phyloP scores from a whole-genome alignment of 495 filamentous ascomycete species.

The Poronia punctata region DNA sequence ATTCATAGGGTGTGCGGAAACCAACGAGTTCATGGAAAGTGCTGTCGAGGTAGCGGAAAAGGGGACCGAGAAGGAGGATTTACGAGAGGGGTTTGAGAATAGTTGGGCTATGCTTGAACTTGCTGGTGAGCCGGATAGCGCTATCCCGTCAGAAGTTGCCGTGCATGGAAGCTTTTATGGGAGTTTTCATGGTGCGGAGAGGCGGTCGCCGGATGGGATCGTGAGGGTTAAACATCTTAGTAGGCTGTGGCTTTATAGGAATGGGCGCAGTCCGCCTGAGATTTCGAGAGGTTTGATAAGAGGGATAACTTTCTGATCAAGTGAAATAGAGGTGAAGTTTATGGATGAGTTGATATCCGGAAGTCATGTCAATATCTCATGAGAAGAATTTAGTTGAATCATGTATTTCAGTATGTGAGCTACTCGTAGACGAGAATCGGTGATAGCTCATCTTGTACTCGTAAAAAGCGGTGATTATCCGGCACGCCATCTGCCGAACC shows the following conservation, averaged over 20 bases:
- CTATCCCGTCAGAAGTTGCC: constrained; percentile 24
- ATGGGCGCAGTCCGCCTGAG: constrained; percentile 52
- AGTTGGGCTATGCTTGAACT: constrained; percentile 22
- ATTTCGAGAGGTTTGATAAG: constrained; percentile 15
- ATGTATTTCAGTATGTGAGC: too few species aligned
- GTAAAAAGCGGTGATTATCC: too few species aligned
- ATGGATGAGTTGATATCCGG: too few species aligned
- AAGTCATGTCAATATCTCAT: too few species aligned
- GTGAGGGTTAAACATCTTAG: constrained; percentile 61
- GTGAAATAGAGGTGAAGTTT: too few species aligned
- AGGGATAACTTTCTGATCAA: constrained; percentile 2
- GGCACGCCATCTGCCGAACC: too few species aligned
- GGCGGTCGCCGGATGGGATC: constrained; percentile 14
- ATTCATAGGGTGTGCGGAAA: constrained; percentile 29
- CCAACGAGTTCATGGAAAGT: constrained; percentile 53
- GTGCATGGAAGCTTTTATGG: constrained; percentile 22
- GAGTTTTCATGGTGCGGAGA: constrained; percentile 3
- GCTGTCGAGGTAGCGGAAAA: constrained; percentile 36
- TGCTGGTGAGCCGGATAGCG: constrained; percentile 11
- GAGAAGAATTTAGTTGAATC: too few species aligned
- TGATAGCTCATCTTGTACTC: too few species aligned
- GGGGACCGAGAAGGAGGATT: constrained; percentile 29
- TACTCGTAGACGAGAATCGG: too few species aligned
- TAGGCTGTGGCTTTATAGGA: constrained; percentile 66
- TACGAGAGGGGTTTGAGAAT: constrained; percentile 33